Base-by-base conservation (phyloP, 2,329 filamentous ascomycete species). In the Pyricularia pennisetigena region DNA sequence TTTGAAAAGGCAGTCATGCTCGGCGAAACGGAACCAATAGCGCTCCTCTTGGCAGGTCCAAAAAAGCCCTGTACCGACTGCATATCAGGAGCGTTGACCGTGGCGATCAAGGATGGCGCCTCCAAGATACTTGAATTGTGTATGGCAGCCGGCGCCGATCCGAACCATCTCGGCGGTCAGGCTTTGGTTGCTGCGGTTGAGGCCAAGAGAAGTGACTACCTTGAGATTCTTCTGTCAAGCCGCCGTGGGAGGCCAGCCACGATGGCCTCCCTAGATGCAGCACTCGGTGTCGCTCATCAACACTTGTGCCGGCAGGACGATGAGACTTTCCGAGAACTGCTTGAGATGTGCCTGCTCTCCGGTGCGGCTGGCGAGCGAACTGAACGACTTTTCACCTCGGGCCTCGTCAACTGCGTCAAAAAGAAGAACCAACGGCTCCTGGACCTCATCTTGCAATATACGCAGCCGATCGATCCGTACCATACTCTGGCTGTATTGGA, bases 51-150 rank as follows among this genome's bases (percentile, higher is more conserved):
- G 2, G 72, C 71, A 10, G 73, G 73, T 5, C 72, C 73, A 16
- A 73, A 73, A 54, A 65, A 72, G 2, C 73, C 73, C 8, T 74
- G 73, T 30, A 67, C 73, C 5, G 65, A 71, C 16, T 74, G 73
- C 61, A 72, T 72, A 14, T 74, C 73, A 3, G 68, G 70, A 1
- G 72, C 72, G 1, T 70, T 74, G 24, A 65, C 70, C n/a, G 69
- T 74, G 10, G 73, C 73, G 2, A 71, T 74, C 2, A 71, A 74
- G 66, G 72, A 74, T 68, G 65, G 70, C 14, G 73, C 73, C 1
- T 32, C 73, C 5, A 71, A 72, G 9, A 68, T 71, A 9, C 64
- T 72, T 0, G 67, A 67, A 14, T 67, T 74, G 3, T 69, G 74
- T 5, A 68, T 74, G n/a, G 69, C 70, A 7, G 69, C 70, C 35